These are phyloP conservation scores for Talaromyces sp. DNA, from an alignment of 2,329 filamentous ascomycete species.

Conservation along the genomic window DNA sequence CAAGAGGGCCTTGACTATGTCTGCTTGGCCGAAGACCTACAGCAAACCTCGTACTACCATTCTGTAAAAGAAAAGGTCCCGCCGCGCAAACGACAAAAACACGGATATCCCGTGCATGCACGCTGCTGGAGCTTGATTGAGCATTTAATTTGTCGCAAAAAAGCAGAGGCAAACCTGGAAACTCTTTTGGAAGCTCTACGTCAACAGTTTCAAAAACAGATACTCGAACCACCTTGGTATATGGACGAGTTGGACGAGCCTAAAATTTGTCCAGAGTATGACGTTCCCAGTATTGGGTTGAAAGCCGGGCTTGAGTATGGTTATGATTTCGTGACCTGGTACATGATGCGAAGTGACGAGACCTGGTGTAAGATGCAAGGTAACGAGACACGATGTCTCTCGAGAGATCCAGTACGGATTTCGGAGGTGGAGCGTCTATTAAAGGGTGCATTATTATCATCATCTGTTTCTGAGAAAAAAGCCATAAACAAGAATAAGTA, in stretches of 20 bases:
- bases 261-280: neutral
- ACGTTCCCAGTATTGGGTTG: neutral
- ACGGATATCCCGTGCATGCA: neutral
- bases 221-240: neutral
- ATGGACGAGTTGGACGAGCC: neutral
- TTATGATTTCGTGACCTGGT: neutral
- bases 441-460: neutral
- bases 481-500: neutral
- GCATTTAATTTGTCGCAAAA: neutral
- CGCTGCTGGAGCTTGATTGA: constrained; percentile 5
- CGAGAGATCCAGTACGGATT: neutral
- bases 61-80: too few species aligned
- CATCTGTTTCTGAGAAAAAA: too few species aligned
- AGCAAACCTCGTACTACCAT: too few species aligned
- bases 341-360: neutral
- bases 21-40: too few species aligned
- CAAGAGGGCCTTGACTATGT: too few species aligned
- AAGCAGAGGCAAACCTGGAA: neutral
- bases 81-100: too few species aligned
- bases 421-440: neutral
- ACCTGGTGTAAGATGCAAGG: neutral
- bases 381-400: constrained; percentile 1
- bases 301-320: neutral
- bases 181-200: neutral
- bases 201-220: neutral